A percentile compares a stretch with the other conserved stretches of the same genome.
These are phyloP conservation scores for Hymenoscyphus linearis DNA, from an alignment of 2,329 filamentous ascomycete genomes.

Conservation along the genomic window DNA sequence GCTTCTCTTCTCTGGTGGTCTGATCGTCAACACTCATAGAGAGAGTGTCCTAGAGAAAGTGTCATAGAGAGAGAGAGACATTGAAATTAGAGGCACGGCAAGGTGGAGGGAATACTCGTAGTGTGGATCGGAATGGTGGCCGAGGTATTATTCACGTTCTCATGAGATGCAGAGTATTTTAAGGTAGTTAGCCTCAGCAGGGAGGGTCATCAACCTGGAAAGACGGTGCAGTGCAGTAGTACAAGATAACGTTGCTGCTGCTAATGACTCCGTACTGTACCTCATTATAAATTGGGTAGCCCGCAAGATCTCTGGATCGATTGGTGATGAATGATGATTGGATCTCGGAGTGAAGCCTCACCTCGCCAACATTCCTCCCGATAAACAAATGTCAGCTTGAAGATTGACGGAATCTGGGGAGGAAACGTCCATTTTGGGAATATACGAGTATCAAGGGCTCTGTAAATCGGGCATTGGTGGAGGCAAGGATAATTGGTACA, in stretches of 20 bases:
- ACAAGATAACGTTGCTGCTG: neutral
- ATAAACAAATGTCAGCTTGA: neutral
- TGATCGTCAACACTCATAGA: no score
- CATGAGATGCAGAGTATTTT: neutral
- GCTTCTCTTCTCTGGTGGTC: no score
- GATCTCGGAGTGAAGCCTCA: neutral
- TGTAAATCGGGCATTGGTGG: neutral
- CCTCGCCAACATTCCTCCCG: neutral
- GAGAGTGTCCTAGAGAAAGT: no score
- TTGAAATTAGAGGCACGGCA: no score
- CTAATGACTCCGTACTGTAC: no score
- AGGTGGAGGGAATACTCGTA: neutral
- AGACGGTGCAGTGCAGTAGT: neutral
- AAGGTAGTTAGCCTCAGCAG: neutral
- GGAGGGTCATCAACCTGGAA: neutral
- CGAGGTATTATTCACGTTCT: no score
- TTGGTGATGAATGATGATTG: neutral
- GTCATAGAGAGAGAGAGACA: no score
- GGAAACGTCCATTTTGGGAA: neutral
- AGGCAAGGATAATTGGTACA: neutral
- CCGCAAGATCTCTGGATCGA: neutral
- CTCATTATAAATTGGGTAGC: no score
- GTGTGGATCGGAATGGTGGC: no score
- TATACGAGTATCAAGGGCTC: neutral
- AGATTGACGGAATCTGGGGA: neutral